Percentiles rank a stretch among this genome's conserved stretches.
Evolutionary conservation across 129 eudicot species (phyloP).

Genomic region (carrot (Daucus carota)): DNA sequence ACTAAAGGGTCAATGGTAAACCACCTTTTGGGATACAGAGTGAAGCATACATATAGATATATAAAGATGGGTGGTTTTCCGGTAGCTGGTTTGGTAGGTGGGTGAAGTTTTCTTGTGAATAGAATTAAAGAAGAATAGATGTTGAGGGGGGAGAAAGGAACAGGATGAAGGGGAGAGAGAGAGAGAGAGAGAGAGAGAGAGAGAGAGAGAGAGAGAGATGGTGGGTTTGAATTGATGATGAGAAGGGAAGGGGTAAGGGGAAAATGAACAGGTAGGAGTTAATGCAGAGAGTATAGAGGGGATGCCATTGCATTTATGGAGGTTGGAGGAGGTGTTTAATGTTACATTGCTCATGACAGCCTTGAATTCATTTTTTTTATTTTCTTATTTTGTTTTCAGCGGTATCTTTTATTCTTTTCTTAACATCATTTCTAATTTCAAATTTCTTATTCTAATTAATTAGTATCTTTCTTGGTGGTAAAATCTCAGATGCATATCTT

Average conservation of each 20-base stretch:
- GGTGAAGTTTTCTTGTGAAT: slow-evolving; percentile 41
- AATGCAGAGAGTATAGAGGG: slow-evolving; percentile 77
- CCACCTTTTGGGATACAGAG: too few relatives aligned
- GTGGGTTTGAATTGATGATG: slow-evolving; percentile 12
- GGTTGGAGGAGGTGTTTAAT: slow-evolving; percentile 29
- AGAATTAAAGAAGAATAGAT: slow-evolving; percentile 48
- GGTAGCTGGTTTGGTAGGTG: slow-evolving; percentile 1
- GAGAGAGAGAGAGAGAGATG: slow-evolving; percentile 7
- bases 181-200: slow-evolving; percentile 10
- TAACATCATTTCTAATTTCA: too few relatives aligned
- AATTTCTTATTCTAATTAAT: neutral
- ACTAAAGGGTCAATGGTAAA: slow-evolving; percentile 29
- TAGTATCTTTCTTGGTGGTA: neutral
- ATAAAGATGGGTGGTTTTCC: slow-evolving; percentile 19
- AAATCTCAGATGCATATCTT: neutral
- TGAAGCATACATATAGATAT: too few relatives aligned
- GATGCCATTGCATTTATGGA: slow-evolving; percentile 72
- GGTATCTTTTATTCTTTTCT: neutral
- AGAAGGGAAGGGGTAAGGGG: slow-evolving; percentile 26
- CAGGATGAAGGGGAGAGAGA: slow-evolving; percentile 14
- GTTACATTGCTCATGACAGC: slow-evolving; percentile 3
- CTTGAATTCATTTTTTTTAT: neutral
- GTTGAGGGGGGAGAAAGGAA: slow-evolving; percentile 12
- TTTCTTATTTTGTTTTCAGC: neutral
- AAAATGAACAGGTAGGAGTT: slow-evolving; percentile 40